Evolutionary conservation across 176 grass and related monocot genomes (phyloP).

Genomic region (Avena insularis): DNA sequence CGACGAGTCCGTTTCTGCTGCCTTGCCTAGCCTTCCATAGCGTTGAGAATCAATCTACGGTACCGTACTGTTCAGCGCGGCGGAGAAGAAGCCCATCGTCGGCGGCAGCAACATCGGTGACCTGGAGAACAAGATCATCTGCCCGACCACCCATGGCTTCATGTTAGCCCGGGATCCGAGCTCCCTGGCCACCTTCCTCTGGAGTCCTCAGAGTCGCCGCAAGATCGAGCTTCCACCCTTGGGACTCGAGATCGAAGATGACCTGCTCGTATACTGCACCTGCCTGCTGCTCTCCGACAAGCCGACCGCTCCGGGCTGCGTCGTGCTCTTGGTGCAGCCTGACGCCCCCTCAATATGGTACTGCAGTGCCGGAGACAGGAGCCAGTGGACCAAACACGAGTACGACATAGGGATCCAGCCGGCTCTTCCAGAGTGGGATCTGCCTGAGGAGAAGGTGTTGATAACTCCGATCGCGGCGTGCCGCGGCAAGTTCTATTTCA

Average conservation of each 20-base stretch:
- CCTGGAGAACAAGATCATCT: background rate
- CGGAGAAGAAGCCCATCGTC: background rate
- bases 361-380: background rate
- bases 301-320: background rate
- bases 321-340: background rate
- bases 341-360: background rate
- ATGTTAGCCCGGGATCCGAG: background rate
- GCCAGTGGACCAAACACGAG: background rate
- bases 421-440: background rate
- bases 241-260: background rate
- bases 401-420: background rate
- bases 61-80: background rate
- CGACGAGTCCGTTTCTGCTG: background rate
- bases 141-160: background rate
- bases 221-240: background rate
- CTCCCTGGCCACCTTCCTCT: background rate
- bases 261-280: background rate
- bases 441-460: background rate
- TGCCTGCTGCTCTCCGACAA: background rate
- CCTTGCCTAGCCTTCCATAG: background rate
- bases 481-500: conserved; percentile 6
- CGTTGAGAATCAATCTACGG: background rate
- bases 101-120: background rate
- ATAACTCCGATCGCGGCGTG: background rate
- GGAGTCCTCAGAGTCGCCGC: background rate